phyloP scores from a whole-genome alignment of 1,284 basidiomycete genomes.

The Tilletia horrida region DNA sequence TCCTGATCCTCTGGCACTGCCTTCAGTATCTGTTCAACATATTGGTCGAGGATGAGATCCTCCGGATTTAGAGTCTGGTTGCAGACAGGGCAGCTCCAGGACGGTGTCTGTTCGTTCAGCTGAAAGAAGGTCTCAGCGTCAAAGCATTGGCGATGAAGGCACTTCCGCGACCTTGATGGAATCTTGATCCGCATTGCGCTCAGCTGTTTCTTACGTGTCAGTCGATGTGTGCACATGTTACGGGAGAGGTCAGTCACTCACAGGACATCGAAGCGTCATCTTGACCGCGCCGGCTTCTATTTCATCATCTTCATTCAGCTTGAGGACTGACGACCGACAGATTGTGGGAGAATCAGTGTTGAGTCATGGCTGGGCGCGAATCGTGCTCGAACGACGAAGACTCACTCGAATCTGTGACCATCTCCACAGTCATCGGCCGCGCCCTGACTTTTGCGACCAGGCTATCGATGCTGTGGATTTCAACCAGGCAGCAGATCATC shows the following conservation, averaged over 20 bases:
- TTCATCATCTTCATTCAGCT: conserved; percentile 48
- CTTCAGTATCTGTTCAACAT: conserved; percentile 69
- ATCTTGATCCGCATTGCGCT: conserved; percentile 81
- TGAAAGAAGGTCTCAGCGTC: conserved; percentile 91
- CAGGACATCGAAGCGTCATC: conserved; percentile 46
- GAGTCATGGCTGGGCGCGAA: neutral
- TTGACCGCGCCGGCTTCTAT: conserved; percentile 46
- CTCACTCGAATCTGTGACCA: conserved; percentile 34
- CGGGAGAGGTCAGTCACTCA: conserved; percentile 10
- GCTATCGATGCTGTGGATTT: conserved; percentile 31
- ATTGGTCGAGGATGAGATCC: conserved; percentile 89
- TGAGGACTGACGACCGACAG: conserved; percentile 26
- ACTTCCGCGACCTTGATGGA: conserved; percentile 78
- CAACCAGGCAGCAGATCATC: neutral
- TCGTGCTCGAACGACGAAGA: neutral
- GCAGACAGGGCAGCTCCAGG: conserved; percentile 95
- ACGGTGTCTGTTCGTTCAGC: conserved; percentile 92
- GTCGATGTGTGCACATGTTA: neutral
- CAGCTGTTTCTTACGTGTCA: conserved; percentile 60
- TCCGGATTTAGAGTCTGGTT: conserved; percentile 72
- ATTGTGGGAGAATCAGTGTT: neutral
- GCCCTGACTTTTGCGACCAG: conserved; percentile 38
- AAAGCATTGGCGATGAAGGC: conserved; percentile 91
- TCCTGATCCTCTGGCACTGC: conserved; percentile 75
- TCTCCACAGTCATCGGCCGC: conserved; percentile 39